Percentiles rank a stretch among this genome's conserved stretches.
Conservation (phyloP, 1,284 basidiomycete genomes). For the Boletus subluridellus region DNA sequence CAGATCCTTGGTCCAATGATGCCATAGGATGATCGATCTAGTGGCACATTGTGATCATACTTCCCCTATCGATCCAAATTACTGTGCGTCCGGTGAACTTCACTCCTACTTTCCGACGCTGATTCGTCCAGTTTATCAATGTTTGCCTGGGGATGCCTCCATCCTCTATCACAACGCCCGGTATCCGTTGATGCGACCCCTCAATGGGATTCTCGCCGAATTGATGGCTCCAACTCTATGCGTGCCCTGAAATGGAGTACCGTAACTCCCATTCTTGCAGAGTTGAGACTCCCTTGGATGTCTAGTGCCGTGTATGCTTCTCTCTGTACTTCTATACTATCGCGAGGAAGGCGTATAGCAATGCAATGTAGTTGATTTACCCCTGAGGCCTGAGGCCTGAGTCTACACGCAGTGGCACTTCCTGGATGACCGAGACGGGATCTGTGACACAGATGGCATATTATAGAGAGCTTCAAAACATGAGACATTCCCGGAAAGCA, state of each 20-base stretch:
- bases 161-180: background rate
- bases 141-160: background rate
- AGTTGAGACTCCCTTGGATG: background rate
- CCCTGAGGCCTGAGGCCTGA: no score
- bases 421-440: background rate
- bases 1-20: slow-evolving; percentile 30
- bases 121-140: background rate
- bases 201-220: background rate
- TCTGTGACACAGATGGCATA: no score
- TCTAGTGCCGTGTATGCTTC: background rate
- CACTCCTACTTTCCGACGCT: background rate
- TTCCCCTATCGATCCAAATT: background rate
- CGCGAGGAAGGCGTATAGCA: background rate
- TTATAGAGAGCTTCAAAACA: no score
- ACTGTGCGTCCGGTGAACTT: background rate
- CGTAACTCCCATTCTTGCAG: background rate
- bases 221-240: background rate
- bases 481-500: background rate
- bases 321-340: background rate
- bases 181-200: background rate
- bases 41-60: background rate
- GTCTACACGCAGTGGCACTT: background rate
- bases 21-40: background rate
- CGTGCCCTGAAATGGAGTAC: background rate
- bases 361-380: background rate